Evolutionary conservation across 139 green algal genomes (phyloP).

Genomic region (Chlorella sp.): DNA sequence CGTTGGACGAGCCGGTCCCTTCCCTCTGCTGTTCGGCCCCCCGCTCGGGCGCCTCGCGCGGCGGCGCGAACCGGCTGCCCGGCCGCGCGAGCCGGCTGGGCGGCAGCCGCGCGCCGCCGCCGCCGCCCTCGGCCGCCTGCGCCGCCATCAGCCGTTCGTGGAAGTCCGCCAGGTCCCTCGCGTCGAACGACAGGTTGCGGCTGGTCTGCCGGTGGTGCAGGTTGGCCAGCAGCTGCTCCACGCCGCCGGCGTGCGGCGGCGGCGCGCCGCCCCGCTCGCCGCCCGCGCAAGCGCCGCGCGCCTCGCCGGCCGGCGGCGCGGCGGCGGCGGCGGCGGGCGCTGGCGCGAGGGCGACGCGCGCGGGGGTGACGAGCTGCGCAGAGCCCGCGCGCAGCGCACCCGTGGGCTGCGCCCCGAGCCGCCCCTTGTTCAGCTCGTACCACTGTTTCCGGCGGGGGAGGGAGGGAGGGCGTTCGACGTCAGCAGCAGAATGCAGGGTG

Average conservation of each 20-base stretch:
- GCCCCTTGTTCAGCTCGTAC: conserved; percentile 37
- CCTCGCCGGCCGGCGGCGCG: background rate
- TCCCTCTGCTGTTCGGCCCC: too few relatives aligned
- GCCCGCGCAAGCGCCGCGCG: too few relatives aligned
- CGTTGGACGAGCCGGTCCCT: too few relatives aligned
- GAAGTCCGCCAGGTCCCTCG: conserved; percentile 19
- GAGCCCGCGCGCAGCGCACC: background rate
- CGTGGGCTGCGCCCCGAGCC: conserved; percentile 9
- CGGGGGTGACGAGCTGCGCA: background rate
- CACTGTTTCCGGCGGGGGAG: conserved; percentile 12
- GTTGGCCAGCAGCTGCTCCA: background rate
- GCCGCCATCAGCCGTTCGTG: conserved; percentile 3
- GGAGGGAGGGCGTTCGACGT: background rate
- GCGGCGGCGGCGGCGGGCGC: background rate
- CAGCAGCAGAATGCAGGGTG: too few relatives aligned
- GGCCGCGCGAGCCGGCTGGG: too few relatives aligned
- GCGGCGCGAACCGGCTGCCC: too few relatives aligned
- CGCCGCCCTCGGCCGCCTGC: background rate
- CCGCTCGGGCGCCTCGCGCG: too few relatives aligned
- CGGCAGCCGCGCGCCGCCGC: too few relatives aligned
- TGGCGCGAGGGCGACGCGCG: too few relatives aligned
- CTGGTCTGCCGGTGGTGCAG: conserved; percentile 24
- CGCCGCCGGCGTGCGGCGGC: background rate
- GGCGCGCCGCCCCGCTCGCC: background rate
- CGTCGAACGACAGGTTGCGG: conserved; percentile 39